Evolutionary conservation across 345 rosid genomes (phyloP), one percentile per base, ranked within the genome.

Genomic region (Euclidium syriacum): DNA sequence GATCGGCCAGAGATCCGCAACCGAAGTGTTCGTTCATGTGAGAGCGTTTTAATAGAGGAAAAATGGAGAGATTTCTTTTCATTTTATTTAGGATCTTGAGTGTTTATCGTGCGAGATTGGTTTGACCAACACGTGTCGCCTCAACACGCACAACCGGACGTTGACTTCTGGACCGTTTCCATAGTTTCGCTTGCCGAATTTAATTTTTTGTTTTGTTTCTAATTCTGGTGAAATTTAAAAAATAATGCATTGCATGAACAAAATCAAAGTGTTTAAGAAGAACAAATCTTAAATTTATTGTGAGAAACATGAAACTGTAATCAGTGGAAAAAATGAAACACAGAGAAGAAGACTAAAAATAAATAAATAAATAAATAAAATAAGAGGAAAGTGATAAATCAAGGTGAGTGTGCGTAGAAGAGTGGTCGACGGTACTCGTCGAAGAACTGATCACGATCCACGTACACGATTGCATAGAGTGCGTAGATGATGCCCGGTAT

Each of bases 401-500:
- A 68, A 41, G 73, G 60, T 22, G 68, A 63, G 1, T 68, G 66
- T 1, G 53, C 56, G 26, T 69, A 69, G 58, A 73, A 81, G 16
- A 87, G 87, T 4, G 97, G 98, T 40, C 97, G 97, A 75, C 97
- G 82, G 80, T 67, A 67, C 68, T 92, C 98, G 15, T 89, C 82
- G 17, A 92, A 92, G 81, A 71, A 92, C 69, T 83, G 78, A 6
- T 90, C 90, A 11, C 96, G 98, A 77, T 89, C 73, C 59, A 92
- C 70, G 70, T 85, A 92, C 38, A 92, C 81, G 26, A 92, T 92
- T 32, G 85, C 96, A 58, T 92, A 92, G 42, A 92, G 78, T 6
- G 98, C 96, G 53, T 87, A 90, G 68, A 92, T 90, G 26, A 90
- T 92, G 18, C 96, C 97, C 18, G 95, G 97, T 66, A 92, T 5